phyloP scores from a whole-genome alignment of 1,284 basidiomycete genomes.

The Ustilago crameri region DNA sequence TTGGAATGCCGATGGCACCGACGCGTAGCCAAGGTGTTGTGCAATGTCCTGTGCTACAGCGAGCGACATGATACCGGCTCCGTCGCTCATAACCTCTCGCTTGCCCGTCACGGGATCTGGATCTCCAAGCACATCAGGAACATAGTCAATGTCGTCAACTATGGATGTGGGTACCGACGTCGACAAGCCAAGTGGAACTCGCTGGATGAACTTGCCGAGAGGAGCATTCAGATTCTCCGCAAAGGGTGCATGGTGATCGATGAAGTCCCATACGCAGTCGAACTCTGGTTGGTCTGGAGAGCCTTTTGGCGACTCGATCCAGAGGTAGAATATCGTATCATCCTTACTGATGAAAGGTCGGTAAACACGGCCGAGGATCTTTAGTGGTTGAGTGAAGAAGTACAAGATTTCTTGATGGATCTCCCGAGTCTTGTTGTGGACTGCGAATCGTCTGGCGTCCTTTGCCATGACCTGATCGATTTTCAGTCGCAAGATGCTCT shows the following conservation, averaged over 20 bases:
- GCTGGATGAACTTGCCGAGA: constrained; percentile 59
- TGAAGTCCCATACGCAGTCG: constrained; percentile 24
- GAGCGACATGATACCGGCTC: constrained; percentile 21
- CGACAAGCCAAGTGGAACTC: constrained; percentile 57
- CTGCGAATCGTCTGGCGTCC: constrained; percentile 17
- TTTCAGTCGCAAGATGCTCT: constrained; percentile 37
- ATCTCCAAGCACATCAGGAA: constrained; percentile 23
- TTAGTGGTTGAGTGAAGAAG: constrained; percentile 18
- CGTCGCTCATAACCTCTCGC: constrained; percentile 37
- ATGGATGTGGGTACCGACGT: constrained; percentile 37
- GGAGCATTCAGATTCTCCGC: constrained; percentile 33
- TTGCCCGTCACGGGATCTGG: constrained; percentile 10
- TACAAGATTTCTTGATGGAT: constrained; percentile 33
- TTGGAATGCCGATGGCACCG: constrained; percentile 53
- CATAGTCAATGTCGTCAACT: constrained; percentile 25
- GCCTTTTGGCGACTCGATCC: constrained; percentile 17
- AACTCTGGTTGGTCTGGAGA: constrained; percentile 13
- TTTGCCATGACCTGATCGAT: constrained; percentile 24
- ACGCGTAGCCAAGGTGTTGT: constrained; percentile 4
- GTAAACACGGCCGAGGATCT: constrained; percentile 43
- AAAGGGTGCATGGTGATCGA: constrained; percentile 45
- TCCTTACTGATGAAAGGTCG: constrained; percentile 57
- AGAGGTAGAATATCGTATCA: constrained; percentile 50
- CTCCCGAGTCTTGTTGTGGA: constrained; percentile 13
- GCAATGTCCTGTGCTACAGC: constrained; percentile 27